phyloP scores from a whole-genome alignment of 2,329 filamentous ascomycete species.

The Colletotrichum sansevieriae region DNA sequence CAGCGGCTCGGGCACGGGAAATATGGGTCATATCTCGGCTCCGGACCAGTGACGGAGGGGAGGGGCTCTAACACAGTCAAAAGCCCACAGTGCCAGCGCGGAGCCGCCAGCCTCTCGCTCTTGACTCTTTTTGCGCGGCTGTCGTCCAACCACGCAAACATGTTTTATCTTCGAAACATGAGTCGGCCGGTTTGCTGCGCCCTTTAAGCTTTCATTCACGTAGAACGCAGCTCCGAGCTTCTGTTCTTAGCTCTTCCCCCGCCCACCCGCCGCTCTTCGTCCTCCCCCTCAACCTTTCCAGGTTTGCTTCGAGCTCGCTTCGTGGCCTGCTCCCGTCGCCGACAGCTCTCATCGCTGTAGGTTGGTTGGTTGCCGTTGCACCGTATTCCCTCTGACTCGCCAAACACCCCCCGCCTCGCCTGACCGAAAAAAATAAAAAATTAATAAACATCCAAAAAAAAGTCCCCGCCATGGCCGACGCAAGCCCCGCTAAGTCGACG shows the following conservation, averaged over 20 bases:
- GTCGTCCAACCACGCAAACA: slow-evolving; percentile 28
- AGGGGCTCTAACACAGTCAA: slow-evolving; percentile 28
- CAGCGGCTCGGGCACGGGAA: slow-evolving; percentile 21
- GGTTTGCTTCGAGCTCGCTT: background rate
- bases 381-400: background rate
- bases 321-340: background rate
- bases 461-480: slow-evolving; percentile 49
- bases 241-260: background rate
- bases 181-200: slow-evolving; percentile 20
- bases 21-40: slow-evolving; percentile 21
- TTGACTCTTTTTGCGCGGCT: background rate
- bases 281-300: background rate
- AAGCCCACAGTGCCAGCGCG: slow-evolving; percentile 26
- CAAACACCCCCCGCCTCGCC: background rate
- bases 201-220: slow-evolving; percentile 32
- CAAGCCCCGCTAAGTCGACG: slow-evolving; percentile 48
- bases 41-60: slow-evolving; percentile 40
- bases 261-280: background rate
- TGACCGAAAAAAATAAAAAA: background rate
- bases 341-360: slow-evolving; percentile 16
- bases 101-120: slow-evolving; percentile 20
- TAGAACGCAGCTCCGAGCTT: slow-evolving; percentile 10
- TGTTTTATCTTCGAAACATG: slow-evolving; percentile 38
- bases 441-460: background rate
- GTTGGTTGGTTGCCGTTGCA: slow-evolving; percentile 8